Evolutionary conservation across 2,329 filamentous ascomycete genomes (phyloP).

Genomic region (Dothistroma septosporum): DNA sequence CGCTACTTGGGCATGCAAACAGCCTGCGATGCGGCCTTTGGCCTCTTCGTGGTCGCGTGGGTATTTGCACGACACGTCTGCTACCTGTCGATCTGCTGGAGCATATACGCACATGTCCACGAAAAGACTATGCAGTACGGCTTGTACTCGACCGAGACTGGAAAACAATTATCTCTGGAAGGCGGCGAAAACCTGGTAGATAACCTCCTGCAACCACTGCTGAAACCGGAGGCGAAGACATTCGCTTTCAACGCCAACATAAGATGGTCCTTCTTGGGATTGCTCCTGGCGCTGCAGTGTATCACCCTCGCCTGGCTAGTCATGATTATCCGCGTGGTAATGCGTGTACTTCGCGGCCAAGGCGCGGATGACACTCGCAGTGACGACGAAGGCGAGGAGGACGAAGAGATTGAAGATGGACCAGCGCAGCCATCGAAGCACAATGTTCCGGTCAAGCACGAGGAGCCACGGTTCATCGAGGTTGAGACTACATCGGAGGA

Average conservation of each 20-base stretch:
- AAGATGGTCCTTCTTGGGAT: slow-evolving; percentile 69
- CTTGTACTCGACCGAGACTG: slow-evolving; percentile 62
- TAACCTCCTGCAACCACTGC: slow-evolving; percentile 71
- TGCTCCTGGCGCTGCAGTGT: slow-evolving; percentile 72
- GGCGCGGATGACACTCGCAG: slow-evolving; percentile 81
- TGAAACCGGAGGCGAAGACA: slow-evolving; percentile 59
- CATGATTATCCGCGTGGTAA: slow-evolving; percentile 80
- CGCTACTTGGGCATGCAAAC: slow-evolving; percentile 79
- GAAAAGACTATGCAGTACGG: slow-evolving; percentile 57
- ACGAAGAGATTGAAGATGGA: slow-evolving; percentile 45
- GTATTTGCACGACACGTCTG: slow-evolving; percentile 75
- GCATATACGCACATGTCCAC: slow-evolving; percentile 66
- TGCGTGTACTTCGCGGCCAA: slow-evolving; percentile 70
- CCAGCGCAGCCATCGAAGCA: slow-evolving; percentile 23
- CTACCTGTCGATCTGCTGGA: slow-evolving; percentile 77
- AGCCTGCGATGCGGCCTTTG: slow-evolving; percentile 78
- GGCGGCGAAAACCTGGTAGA: slow-evolving; percentile 43
- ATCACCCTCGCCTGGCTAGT: slow-evolving; percentile 84
- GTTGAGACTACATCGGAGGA: slow-evolving; percentile 74
- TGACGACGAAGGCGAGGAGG: slow-evolving; percentile 76
- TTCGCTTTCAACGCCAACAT: slow-evolving; percentile 77
- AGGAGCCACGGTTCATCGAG: slow-evolving; percentile 46
- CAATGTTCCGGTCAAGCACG: slow-evolving; percentile 9
- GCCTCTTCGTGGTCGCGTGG: slow-evolving; percentile 81
- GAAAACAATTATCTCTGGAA: slow-evolving; percentile 51